Conservation (phyloP, 192 early-diverging fungal genomes). For the Chytriomyces sp. region DNA sequence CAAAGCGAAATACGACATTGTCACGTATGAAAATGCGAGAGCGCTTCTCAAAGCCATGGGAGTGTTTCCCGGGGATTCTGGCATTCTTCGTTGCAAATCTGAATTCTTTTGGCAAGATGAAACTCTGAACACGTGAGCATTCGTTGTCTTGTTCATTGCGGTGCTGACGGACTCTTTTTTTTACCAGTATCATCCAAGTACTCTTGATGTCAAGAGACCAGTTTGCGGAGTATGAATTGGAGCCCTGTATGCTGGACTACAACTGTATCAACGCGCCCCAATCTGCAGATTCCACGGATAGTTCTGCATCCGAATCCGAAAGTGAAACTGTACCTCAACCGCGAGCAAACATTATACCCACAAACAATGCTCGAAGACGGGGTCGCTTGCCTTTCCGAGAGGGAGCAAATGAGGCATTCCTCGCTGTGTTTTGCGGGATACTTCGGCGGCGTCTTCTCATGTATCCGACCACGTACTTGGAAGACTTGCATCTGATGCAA, state of each 20-base stretch:
- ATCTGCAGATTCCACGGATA: background rate
- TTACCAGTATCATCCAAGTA: slow-evolving; percentile 28
- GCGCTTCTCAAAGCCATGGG: slow-evolving; percentile 12
- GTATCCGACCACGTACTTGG: slow-evolving; percentile 31
- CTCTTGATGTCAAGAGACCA: slow-evolving; percentile 27
- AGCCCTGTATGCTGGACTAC: slow-evolving; percentile 28
- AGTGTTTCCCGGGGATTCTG: slow-evolving; percentile 8
- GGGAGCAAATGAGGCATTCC: slow-evolving; percentile 19
- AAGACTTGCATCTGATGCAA: slow-evolving; percentile 6
- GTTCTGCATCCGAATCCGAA: background rate
- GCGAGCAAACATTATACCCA: slow-evolving; percentile 27
- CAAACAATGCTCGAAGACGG: background rate
- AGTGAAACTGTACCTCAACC: background rate
- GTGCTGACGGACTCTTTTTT: background rate
- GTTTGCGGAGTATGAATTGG: slow-evolving; percentile 18
- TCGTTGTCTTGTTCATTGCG: background rate
- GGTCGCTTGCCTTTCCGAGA: slow-evolving; percentile 9
- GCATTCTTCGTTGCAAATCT: slow-evolving; percentile 25
- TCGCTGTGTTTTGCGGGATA: slow-evolving; percentile 17
- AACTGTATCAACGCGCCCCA: background rate
- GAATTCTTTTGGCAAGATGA: slow-evolving; percentile 31
- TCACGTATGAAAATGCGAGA: slow-evolving; percentile 9
- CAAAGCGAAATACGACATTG: slow-evolving; percentile 15
- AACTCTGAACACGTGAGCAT: slow-evolving; percentile 8
- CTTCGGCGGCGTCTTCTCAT: slow-evolving; percentile 11